Conservation (phyloP, 805 yeast species). For the Suhomyces faveliae region DNA sequence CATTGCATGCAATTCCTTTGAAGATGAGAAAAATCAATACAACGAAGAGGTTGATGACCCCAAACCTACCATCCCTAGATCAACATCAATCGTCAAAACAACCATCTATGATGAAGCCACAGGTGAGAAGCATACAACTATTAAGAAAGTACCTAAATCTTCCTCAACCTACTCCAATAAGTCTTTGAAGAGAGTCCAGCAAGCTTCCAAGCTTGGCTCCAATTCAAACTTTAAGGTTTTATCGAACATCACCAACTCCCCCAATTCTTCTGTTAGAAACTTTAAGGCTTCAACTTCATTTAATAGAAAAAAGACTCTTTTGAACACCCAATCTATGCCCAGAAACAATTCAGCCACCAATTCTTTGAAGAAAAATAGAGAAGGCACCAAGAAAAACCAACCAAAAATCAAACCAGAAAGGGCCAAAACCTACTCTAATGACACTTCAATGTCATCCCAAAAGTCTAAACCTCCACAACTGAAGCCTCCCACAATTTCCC, state of each 20-base stretch:
- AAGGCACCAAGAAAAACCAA: conserved; percentile 4
- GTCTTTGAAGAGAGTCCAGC: conserved; percentile 15
- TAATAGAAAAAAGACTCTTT: conserved; percentile 32
- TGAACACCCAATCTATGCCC: conserved; percentile 20
- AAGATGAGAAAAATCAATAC: conserved; percentile 12
- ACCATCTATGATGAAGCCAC: conserved; percentile 31
- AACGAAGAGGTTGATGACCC: conserved; percentile 25
- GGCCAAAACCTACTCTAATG: neutral
- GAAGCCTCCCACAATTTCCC: conserved; percentile 17
- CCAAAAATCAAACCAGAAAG: neutral
- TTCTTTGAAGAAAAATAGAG: neutral
- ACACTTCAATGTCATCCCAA: conserved; percentile 13
- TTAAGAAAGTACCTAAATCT: conserved; percentile 23
- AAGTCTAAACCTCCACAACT: conserved; percentile 17
- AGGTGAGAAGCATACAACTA: conserved; percentile 22
- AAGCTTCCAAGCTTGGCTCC: neutral
- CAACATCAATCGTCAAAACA: conserved; percentile 41
- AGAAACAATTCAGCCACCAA: conserved; percentile 1
- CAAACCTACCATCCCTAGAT: conserved; percentile 36
- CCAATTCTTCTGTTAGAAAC: conserved; percentile 17
- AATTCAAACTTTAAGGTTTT: conserved; percentile 21
- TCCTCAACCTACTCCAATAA: conserved; percentile 22
- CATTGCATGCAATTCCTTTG: conserved; percentile 14
- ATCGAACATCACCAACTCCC: conserved; percentile 34
- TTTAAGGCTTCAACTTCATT: conserved; percentile 42